Evolutionary conservation across 2,329 filamentous ascomycete genomes (phyloP).

Genomic region (Aureobasidium vineae): DNA sequence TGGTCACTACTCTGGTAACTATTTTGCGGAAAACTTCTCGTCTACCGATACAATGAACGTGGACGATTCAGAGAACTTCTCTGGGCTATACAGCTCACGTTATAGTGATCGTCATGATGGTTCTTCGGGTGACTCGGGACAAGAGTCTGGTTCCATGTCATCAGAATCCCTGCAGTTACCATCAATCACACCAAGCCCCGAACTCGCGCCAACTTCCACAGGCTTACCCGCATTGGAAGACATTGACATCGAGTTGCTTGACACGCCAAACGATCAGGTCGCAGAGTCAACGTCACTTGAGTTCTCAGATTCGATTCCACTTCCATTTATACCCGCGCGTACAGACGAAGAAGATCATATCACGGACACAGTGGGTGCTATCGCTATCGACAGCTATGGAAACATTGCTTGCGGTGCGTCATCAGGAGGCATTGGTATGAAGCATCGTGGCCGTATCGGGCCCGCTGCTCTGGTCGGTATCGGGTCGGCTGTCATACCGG

Average conservation of each 20-base stretch:
- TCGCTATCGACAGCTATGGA: conserved; percentile 82
- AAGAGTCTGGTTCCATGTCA: conserved; percentile 29
- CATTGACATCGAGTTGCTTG: not conserved
- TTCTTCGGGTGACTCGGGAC: conserved; percentile 38
- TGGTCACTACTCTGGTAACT: conserved; percentile 9
- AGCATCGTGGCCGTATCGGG: conserved; percentile 85
- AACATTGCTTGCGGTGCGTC: conserved; percentile 93
- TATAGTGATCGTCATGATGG: conserved; percentile 39
- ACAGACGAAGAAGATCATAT: conserved; percentile 58
- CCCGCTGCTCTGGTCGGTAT: conserved; percentile 91
- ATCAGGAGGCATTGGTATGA: conserved; percentile 98
- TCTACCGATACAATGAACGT: not conserved
- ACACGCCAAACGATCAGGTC: not conserved
- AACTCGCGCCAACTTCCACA: not conserved
- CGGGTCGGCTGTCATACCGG: conserved; percentile 84
- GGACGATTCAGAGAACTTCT: not conserved
- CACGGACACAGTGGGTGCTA: conserved; percentile 93
- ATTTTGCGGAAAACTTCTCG: conserved; percentile 7
- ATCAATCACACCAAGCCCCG: conserved; percentile 32
- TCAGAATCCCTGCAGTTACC: conserved; percentile 33
- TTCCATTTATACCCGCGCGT: not conserved
- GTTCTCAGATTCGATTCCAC: not conserved
- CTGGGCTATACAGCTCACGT: conserved; percentile 11
- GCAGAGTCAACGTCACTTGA: not conserved
- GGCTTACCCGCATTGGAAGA: not conserved